Percentiles rank a stretch among this genome's conserved stretches.
These are phyloP conservation scores for Fusarium redolens DNA, from an alignment of 2,329 filamentous ascomycete species.

Conservation along the genomic window DNA sequence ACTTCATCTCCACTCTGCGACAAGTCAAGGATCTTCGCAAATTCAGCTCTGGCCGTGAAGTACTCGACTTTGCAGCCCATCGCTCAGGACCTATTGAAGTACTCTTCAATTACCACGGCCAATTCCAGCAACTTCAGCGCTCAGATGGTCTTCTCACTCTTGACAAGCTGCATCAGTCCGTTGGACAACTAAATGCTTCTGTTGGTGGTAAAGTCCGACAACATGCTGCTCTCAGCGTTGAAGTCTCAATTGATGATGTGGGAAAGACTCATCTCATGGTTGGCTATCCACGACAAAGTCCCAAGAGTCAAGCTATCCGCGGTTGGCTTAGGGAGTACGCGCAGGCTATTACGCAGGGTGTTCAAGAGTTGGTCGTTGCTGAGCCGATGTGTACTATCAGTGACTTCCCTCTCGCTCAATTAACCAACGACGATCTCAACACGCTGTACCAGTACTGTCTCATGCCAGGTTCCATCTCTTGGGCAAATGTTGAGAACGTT, in stretches of 20 bases:
- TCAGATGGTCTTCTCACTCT: not conserved
- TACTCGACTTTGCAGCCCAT: not conserved
- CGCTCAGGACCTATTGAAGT: not conserved
- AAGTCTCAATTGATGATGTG: not conserved
- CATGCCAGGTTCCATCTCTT: not conserved
- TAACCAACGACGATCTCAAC: not conserved
- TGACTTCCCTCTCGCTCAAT: not conserved
- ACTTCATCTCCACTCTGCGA: not conserved
- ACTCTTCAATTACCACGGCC: not conserved
- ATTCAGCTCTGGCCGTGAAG: not conserved
- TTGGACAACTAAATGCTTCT: not conserved
- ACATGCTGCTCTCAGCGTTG: not conserved
- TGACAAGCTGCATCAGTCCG: not conserved
- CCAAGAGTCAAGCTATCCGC: not conserved
- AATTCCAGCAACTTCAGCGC: not conserved
- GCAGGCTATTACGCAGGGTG: rapidly evolving
- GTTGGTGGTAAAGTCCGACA: not conserved
- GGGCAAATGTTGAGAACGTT: not conserved
- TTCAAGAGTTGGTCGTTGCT: not conserved
- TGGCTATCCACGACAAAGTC: not conserved
- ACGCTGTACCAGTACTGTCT: not conserved
- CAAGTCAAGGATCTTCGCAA: not conserved
- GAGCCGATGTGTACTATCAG: not conserved
- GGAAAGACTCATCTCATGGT: not conserved
- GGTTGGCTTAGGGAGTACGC: not conserved